Evolutionary conservation across 768 basidiomycete species (phyloP).

Genomic region (Lyophyllum decastes): DNA sequence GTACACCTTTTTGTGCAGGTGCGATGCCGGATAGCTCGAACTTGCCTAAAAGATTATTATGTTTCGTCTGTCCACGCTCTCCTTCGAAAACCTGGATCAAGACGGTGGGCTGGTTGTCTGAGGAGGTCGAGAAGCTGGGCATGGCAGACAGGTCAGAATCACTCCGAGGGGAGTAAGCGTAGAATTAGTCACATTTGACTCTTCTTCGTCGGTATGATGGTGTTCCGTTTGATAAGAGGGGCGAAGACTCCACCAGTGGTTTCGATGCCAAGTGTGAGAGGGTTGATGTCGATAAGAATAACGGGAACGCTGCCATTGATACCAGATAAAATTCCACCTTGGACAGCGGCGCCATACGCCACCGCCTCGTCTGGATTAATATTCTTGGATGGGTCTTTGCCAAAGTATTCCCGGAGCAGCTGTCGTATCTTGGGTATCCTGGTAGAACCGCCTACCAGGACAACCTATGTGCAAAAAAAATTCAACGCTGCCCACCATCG

Average conservation of each 20-base stretch:
- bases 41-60: slow-evolving; percentile 89
- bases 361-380: slow-evolving; percentile 79
- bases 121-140: slow-evolving; percentile 77
- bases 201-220: slow-evolving; percentile 53
- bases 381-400: slow-evolving; percentile 64
- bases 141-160: background rate
- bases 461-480: slow-evolving; percentile 28
- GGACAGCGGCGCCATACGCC: slow-evolving; percentile 73
- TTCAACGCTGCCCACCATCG: background rate
- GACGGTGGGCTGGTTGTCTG: slow-evolving; percentile 88
- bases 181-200: slow-evolving; percentile 33
- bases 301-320: slow-evolving; percentile 52
- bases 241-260: slow-evolving; percentile 69
- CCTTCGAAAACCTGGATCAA: slow-evolving; percentile 91
- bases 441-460: slow-evolving; percentile 64
- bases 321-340: slow-evolving; percentile 66
- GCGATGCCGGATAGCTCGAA: slow-evolving; percentile 91
- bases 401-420: slow-evolving; percentile 67
- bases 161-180: background rate
- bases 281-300: slow-evolving; percentile 60
- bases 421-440: slow-evolving; percentile 72
- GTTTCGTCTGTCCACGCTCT: slow-evolving; percentile 85
- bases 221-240: slow-evolving; percentile 48
- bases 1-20: slow-evolving; percentile 86
- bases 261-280: slow-evolving; percentile 60